Evolutionary conservation across 495 filamentous ascomycete species (phyloP).

Genomic region (Neurospora tetraspora): DNA sequence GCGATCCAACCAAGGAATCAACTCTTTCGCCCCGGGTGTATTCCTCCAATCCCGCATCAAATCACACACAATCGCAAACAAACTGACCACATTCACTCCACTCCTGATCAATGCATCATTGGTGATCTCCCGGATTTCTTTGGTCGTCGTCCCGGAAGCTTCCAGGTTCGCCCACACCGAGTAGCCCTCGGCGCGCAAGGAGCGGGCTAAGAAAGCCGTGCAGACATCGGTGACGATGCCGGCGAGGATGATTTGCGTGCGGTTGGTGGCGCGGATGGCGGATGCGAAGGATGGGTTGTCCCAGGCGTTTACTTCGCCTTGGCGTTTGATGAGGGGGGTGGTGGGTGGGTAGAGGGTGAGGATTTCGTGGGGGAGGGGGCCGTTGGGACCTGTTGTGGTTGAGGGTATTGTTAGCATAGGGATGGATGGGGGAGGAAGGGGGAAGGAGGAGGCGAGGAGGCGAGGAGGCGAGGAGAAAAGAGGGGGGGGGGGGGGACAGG

Average conservation of each 20-base stretch:
- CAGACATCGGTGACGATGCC: conserved; percentile 74
- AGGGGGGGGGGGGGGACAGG: too few relatives aligned
- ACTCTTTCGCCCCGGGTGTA: conserved; percentile 50
- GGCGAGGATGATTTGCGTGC: conserved; percentile 61
- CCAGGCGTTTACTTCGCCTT: conserved; percentile 75
- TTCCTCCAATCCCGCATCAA: conserved; percentile 73
- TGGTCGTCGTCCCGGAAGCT: conserved; percentile 40
- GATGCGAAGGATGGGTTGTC: conserved; percentile 62
- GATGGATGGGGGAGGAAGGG: too few relatives aligned
- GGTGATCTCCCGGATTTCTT: conserved; percentile 38
- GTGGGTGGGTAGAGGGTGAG: conserved; percentile 51
- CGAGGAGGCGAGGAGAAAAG: not conserved
- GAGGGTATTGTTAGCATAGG: not conserved
- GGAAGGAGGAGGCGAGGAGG: not conserved
- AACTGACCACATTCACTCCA: conserved; percentile 47
- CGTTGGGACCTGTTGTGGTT: conserved; percentile 46
- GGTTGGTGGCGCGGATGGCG: conserved; percentile 54
- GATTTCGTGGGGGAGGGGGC: conserved; percentile 61
- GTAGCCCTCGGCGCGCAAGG: conserved; percentile 60
- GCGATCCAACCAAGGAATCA: conserved; percentile 58
- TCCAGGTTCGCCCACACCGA: conserved; percentile 71
- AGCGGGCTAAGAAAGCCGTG: conserved; percentile 66
- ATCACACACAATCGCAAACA: conserved; percentile 61
- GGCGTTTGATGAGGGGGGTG: conserved; percentile 54
- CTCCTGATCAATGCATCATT: too few relatives aligned